Conservation (phyloP, 2,329 filamentous ascomycete species). For the Westerdykella ornata region DNA sequence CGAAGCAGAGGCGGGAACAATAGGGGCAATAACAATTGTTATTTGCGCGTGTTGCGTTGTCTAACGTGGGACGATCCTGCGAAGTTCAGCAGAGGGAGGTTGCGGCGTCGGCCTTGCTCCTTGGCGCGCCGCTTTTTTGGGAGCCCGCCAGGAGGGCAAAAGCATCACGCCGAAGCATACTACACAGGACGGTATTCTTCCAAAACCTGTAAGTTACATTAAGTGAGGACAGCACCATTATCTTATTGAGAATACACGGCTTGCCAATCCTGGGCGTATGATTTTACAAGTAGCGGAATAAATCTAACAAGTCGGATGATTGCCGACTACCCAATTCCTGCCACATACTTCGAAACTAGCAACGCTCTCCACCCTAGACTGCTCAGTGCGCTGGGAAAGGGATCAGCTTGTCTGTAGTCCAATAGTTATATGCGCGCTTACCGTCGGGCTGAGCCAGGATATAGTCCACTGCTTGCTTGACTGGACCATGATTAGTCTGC, state of each 20-base stretch:
- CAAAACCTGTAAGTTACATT: too few species aligned
- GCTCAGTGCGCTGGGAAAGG: conserved; percentile 29
- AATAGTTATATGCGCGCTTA: conserved; percentile 43
- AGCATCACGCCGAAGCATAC: conserved; percentile 1
- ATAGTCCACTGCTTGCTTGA: conserved; percentile 91
- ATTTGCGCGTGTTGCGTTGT: background rate
- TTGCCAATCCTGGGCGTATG: conserved; percentile 30
- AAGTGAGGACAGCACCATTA: conserved; percentile 28
- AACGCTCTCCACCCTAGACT: conserved; percentile 8
- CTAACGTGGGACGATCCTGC: conserved; percentile 17
- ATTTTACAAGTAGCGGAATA: conserved; percentile 33
- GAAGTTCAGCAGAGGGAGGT: conserved; percentile 2
- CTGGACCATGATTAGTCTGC: conserved; percentile 46
- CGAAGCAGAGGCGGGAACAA: conserved; percentile 9
- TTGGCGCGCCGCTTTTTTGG: conserved; percentile 12
- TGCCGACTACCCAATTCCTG: conserved; percentile 26
- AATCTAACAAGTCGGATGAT: conserved; percentile 33
- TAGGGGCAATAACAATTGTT: conserved; percentile 13
- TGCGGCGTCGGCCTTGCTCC: conserved; percentile 8
- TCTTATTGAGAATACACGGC: conserved; percentile 32
- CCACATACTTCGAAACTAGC: conserved; percentile 20
- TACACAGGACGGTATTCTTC: too few species aligned
- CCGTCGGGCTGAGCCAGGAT: conserved; percentile 90
- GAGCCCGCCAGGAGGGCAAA: conserved; percentile 1
- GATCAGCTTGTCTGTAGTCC: conserved; percentile 14